phyloP scores from a whole-genome alignment of 768 basidiomycete species.

The Lactarius hengduanensis region DNA sequence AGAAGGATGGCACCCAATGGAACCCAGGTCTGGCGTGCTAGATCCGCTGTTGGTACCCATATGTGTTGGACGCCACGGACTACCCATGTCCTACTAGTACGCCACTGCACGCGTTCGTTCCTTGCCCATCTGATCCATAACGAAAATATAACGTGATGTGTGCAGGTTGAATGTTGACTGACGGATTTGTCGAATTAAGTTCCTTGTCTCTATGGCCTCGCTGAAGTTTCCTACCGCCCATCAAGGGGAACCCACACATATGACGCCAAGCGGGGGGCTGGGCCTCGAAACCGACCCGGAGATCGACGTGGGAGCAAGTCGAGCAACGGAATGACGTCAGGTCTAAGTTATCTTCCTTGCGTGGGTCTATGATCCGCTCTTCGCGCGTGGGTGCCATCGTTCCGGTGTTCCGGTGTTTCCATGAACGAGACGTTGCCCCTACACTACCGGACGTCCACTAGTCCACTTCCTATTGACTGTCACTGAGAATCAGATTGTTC shows the following conservation, averaged over 20 bases:
- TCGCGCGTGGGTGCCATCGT: not conserved
- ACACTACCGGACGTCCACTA: not conserved
- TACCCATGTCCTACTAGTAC: not conserved
- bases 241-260: not conserved
- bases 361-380: not conserved
- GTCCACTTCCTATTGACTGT: constrained; percentile 1
- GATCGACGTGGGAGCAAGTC: constrained; percentile 12
- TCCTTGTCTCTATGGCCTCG: not conserved
- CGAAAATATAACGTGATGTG: not conserved
- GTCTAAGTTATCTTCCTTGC: not conserved
- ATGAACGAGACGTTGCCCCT: not conserved
- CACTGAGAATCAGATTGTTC: not conserved
- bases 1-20: too few relatives aligned
- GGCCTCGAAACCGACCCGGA: not conserved
- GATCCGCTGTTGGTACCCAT: too few relatives aligned
- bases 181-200: not conserved
- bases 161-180: not conserved
- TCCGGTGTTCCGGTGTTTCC: constrained; percentile 1
- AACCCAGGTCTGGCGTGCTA: too few relatives aligned
- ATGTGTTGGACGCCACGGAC: too few relatives aligned
- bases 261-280: not conserved
- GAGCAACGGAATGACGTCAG: constrained; percentile 12
- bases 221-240: not conserved
- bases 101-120: not conserved
- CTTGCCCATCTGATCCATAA: not conserved